A percentile compares a stretch with the other conserved stretches of the same genome.
phyloP scores from a whole-genome alignment of 345 rosid genomes.

The Gossypium australe region DNA sequence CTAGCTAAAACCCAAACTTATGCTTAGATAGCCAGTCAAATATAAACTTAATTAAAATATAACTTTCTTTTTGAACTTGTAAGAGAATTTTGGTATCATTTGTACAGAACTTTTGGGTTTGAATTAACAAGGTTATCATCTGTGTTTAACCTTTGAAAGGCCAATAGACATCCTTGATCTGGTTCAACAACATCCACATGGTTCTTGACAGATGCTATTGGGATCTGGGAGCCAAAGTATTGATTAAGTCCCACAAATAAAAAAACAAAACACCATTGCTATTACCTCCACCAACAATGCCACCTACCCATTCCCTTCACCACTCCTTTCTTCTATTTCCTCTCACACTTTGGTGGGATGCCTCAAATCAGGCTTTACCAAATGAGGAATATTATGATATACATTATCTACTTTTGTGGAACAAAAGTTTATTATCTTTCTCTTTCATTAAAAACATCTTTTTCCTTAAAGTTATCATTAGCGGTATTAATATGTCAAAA shows the following conservation, averaged over 20 bases:
- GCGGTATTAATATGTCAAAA: constrained; percentile 10
- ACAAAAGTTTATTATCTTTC: constrained; percentile 22
- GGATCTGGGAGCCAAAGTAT: constrained; percentile 2
- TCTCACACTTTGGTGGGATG: constrained; percentile 24
- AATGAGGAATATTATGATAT: constrained; percentile 36
- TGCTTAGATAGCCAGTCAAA: constrained; percentile 10
- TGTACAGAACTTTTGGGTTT: background rate
- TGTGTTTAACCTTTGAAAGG: constrained; percentile 21
- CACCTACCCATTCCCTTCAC: constrained; percentile 30
- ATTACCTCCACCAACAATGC: constrained; percentile 14
- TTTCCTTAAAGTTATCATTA: constrained; percentile 31
- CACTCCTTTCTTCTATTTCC: constrained; percentile 27
- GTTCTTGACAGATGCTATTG: constrained; percentile 12
- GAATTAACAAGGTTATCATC: constrained; percentile 22
- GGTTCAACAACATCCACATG: constrained; percentile 29
- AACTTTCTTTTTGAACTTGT: constrained; percentile 12
- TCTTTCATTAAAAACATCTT: constrained; percentile 13
- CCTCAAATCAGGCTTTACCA: constrained; percentile 26
- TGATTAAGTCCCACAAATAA: constrained; percentile 9
- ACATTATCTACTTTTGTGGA: constrained; percentile 11
- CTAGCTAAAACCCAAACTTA: constrained; percentile 7
- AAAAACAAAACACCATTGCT: constrained; percentile 5
- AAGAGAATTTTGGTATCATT: constrained; percentile 29
- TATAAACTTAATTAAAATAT: constrained; percentile 3
- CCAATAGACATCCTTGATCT: constrained; percentile 10